These are phyloP conservation scores for Venturia aucupariae DNA, from an alignment of 2,329 filamentous ascomycete species.

Conservation along the genomic window DNA sequence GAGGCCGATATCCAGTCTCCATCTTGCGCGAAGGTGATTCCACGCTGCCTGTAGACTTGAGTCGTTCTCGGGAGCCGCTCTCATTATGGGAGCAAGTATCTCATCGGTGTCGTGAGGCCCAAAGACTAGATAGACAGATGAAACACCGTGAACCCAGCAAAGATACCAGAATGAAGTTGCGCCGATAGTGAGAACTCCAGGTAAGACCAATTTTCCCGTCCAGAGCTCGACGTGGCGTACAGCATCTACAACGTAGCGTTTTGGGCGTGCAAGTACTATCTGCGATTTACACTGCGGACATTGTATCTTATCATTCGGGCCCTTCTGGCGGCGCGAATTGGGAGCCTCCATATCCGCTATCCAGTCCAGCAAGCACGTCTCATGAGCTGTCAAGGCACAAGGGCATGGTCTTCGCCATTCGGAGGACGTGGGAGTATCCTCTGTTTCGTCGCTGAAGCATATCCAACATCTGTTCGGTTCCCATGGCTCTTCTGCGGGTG, in stretches of 20 bases:
- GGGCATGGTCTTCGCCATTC: slow-evolving; percentile 84
- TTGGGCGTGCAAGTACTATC: slow-evolving; percentile 67
- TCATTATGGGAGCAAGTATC: slow-evolving; percentile 39
- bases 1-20: slow-evolving; percentile 49
- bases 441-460: slow-evolving; percentile 57
- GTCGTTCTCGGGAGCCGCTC: slow-evolving; percentile 19
- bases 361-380: slow-evolving; percentile 84
- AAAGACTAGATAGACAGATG: slow-evolving; percentile 57
- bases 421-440: slow-evolving; percentile 50
- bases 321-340: slow-evolving; percentile 39
- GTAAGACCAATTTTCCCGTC: slow-evolving; percentile 52
- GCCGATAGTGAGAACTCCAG: slow-evolving; percentile 50
- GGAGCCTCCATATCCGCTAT: slow-evolving; percentile 76
- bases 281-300: slow-evolving; percentile 86
- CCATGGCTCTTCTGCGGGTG: not conserved
- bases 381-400: slow-evolving; percentile 84
- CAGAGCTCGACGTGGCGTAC: slow-evolving; percentile 49
- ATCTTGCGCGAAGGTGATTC: slow-evolving; percentile 31
- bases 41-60: not conserved
- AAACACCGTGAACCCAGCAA: slow-evolving; percentile 49
- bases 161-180: slow-evolving; percentile 36
- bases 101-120: slow-evolving; percentile 50
- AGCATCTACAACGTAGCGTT: slow-evolving; percentile 60
- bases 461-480: slow-evolving; percentile 55
- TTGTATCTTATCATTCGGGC: slow-evolving; percentile 49